phyloP scores from a whole-genome alignment of 441 rosid genomes.

The Theobroma grandiflorum region DNA sequence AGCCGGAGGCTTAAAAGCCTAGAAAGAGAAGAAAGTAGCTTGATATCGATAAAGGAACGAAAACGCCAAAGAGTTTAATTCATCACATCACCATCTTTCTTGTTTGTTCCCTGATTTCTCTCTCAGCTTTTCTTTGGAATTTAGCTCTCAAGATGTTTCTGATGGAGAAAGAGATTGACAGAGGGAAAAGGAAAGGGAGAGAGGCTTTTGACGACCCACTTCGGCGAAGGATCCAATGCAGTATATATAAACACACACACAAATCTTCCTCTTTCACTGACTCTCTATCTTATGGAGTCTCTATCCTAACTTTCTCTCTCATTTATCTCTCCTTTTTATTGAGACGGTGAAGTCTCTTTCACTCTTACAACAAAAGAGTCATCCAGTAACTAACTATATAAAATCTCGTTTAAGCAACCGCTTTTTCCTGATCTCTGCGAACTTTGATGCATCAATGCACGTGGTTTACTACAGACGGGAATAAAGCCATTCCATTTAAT shows the following conservation, averaged over 20 bases:
- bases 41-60: background rate
- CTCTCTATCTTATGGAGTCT: constrained; percentile 20
- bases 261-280: constrained; percentile 24
- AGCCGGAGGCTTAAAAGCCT: background rate
- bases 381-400: constrained; percentile 24
- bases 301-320: constrained; percentile 24
- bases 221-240: constrained; percentile 91
- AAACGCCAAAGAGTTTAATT: background rate
- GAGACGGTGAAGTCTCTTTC: constrained; percentile 33
- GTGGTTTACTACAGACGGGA: constrained; percentile 35
- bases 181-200: constrained; percentile 7
- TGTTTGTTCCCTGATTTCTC: constrained; percentile 29
- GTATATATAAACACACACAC: constrained; percentile 36
- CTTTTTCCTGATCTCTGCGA: constrained; percentile 37
- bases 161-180: constrained; percentile 21
- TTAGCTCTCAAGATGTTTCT: constrained; percentile 32
- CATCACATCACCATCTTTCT: constrained; percentile 19
- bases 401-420: constrained; percentile 29
- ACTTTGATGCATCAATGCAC: constrained; percentile 58
- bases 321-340: background rate
- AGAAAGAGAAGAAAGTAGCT: background rate
- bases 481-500: background rate
- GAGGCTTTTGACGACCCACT: constrained; percentile 43
- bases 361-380: constrained; percentile 21
- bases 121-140: constrained; percentile 36